Percentiles rank a stretch among this genome's conserved stretches.
Conservation (phyloP, 768 basidiomycete species). For the Pisolithus albus region DNA sequence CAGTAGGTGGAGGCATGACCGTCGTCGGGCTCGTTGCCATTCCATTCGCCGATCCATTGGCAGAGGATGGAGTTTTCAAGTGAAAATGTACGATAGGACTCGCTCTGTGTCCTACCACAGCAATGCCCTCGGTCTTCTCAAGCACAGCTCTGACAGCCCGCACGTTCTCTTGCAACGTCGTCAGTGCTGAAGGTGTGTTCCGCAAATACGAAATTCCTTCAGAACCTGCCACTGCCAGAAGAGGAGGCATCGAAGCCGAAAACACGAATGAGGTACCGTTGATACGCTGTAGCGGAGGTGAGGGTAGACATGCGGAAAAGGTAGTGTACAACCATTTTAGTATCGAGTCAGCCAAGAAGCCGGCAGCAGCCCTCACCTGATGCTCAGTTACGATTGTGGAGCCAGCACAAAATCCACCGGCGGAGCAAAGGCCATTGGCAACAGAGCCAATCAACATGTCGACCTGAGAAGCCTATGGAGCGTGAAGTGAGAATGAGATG, state of each 20-base stretch:
- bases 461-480: constrained; percentile 69
- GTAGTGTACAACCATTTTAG: neutral
- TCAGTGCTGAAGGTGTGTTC: constrained; percentile 68
- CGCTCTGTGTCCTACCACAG: constrained; percentile 77
- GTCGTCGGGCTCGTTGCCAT: neutral
- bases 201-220: constrained; percentile 78
- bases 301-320: neutral
- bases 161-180: constrained; percentile 74
- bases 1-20: constrained; percentile 9
- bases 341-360: neutral
- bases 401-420: constrained; percentile 95
- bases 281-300: constrained; percentile 56
- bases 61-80: constrained; percentile 26
- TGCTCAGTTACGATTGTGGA: constrained; percentile 77
- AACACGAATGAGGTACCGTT: constrained; percentile 95
- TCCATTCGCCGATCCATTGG: neutral
- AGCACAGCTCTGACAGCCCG: constrained; percentile 71
- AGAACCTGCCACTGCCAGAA: constrained; percentile 82
- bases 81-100: constrained; percentile 87
- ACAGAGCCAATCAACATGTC: constrained; percentile 95
- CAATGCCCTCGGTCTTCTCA: constrained; percentile 73
- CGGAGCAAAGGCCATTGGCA: constrained; percentile 73
- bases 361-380: constrained; percentile 46
- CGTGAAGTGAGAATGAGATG: neutral
- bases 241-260: constrained; percentile 88